Percentiles rank a stretch among this genome's conserved stretches.
These are phyloP conservation scores for Pythium volutum DNA, from an alignment of 352 stramenopile species.

Conservation along the genomic window DNA sequence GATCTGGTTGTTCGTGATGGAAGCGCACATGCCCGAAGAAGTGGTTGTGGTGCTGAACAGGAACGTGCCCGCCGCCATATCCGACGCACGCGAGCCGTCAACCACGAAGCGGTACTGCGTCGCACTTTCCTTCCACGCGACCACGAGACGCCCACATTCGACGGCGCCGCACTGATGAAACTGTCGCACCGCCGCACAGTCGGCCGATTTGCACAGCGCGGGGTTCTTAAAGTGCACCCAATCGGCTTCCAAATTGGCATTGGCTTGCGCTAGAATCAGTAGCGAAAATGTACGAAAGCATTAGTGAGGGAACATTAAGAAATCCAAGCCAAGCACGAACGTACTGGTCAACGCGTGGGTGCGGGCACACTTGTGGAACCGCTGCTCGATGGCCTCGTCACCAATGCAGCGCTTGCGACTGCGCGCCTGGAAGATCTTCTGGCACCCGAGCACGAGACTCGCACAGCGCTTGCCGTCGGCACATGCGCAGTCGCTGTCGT, in stretches of 20 bases:
- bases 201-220: slow-evolving; percentile 44
- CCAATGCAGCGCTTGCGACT: slow-evolving; percentile 69
- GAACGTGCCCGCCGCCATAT: slow-evolving; percentile 68
- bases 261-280: slow-evolving; percentile 36
- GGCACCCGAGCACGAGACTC: slow-evolving; percentile 63
- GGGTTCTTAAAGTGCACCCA: slow-evolving; percentile 74
- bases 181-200: slow-evolving; percentile 54
- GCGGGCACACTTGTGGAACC: slow-evolving; percentile 52
- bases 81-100: slow-evolving; percentile 59
- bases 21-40: slow-evolving; percentile 10
- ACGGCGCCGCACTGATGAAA: slow-evolving; percentile 66
- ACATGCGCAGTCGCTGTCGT: slow-evolving; percentile 56
- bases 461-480: slow-evolving; percentile 47
- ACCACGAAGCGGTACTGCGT: slow-evolving; percentile 66
- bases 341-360: slow-evolving; percentile 47
- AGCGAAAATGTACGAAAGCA: too few relatives aligned
- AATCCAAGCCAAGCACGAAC: slow-evolving; percentile 13
- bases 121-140: slow-evolving; percentile 61
- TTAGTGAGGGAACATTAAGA: too few relatives aligned
- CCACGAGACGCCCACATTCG: slow-evolving; percentile 62
- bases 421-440: slow-evolving; percentile 64
- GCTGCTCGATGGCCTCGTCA: slow-evolving; percentile 36
- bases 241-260: slow-evolving; percentile 51
- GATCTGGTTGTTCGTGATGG: slow-evolving; percentile 42
- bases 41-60: slow-evolving; percentile 30